Percentiles rank a stretch among this genome's conserved stretches.
phyloP scores from a whole-genome alignment of 2,329 filamentous ascomycete species.

The Apiospora arundinis region DNA sequence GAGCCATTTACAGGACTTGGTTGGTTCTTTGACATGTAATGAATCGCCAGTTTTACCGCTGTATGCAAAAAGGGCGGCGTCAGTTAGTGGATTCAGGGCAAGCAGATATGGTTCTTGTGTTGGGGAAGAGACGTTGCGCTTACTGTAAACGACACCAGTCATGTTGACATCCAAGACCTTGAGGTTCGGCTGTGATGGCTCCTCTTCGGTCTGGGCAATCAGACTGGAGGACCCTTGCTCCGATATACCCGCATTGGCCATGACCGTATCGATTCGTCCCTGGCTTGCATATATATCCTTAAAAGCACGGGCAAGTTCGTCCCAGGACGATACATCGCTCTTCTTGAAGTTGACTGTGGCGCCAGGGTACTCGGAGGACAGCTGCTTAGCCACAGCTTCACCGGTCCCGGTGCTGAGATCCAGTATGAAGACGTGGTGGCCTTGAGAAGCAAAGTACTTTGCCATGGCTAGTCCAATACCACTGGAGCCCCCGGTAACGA shows the following conservation, averaged over 20 bases:
- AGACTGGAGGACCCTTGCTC: slow-evolving; percentile 44
- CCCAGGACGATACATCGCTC: slow-evolving; percentile 47
- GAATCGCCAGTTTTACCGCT: slow-evolving; percentile 56
- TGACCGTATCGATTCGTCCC: slow-evolving; percentile 51
- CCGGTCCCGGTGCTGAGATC: slow-evolving; percentile 41
- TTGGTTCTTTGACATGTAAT: slow-evolving; percentile 56
- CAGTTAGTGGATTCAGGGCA: not conserved
- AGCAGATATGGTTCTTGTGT: not conserved
- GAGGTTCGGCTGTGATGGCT: slow-evolving; percentile 35
- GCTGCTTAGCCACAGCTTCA: slow-evolving; percentile 30
- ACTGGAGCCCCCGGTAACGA: slow-evolving; percentile 45
- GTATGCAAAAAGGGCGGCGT: not conserved
- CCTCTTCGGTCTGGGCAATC: slow-evolving; percentile 28
- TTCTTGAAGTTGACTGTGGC: slow-evolving; percentile 38
- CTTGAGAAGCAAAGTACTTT: slow-evolving; percentile 42
- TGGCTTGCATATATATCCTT: slow-evolving; percentile 38
- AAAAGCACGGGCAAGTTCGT: slow-evolving; percentile 44
- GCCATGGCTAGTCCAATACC: slow-evolving; percentile 44
- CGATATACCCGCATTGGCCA: slow-evolving; percentile 57
- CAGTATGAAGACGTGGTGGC: slow-evolving; percentile 41
- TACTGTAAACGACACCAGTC: slow-evolving; percentile 52
- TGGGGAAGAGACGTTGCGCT: slow-evolving; percentile 29
- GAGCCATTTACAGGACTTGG: slow-evolving; percentile 34
- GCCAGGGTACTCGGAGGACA: slow-evolving; percentile 36
- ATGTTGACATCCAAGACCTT: slow-evolving; percentile 44